phyloP scores from a whole-genome alignment of 805 yeast species.

The Alloascoidea hylecoeti region DNA sequence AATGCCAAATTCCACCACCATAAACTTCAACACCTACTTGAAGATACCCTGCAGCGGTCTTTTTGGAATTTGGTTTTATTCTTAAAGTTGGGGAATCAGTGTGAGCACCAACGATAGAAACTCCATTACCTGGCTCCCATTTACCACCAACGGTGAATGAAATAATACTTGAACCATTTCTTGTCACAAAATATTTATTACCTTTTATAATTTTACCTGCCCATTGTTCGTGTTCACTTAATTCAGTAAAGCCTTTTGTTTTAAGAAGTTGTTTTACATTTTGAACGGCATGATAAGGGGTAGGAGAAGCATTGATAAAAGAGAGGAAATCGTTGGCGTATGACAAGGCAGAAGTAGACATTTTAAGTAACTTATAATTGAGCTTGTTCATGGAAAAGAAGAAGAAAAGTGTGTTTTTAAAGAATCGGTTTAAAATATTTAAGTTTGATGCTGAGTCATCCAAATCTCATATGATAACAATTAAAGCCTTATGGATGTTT shows the following conservation, averaged over 20 bases:
- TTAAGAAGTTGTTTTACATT: conserved; percentile 40
- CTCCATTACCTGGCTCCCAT: conserved; percentile 66
- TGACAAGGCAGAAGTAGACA: not conserved
- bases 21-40: conserved; percentile 91
- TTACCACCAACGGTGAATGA: conserved; percentile 73
- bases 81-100: conserved; percentile 88
- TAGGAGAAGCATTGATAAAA: conserved; percentile 75
- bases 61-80: conserved; percentile 76
- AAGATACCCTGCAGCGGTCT: conserved; percentile 51
- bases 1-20: conserved; percentile 94
- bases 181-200: conserved; percentile 70
- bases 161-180: conserved; percentile 80
- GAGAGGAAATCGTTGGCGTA: conserved; percentile 49
- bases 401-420: too few species aligned
- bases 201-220: conserved; percentile 33
- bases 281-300: conserved; percentile 88
- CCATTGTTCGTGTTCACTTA: conserved; percentile 68
- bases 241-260: conserved; percentile 55
- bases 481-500: too few species aligned
- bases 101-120: conserved; percentile 89
- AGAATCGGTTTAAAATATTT: too few species aligned
- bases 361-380: not conserved
- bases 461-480: too few species aligned
- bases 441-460: too few species aligned
- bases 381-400: too few species aligned